Evolutionary conservation across 805 yeast genomes (phyloP).

Genomic region (Sugiyamaella boreocaroliniensis): DNA sequence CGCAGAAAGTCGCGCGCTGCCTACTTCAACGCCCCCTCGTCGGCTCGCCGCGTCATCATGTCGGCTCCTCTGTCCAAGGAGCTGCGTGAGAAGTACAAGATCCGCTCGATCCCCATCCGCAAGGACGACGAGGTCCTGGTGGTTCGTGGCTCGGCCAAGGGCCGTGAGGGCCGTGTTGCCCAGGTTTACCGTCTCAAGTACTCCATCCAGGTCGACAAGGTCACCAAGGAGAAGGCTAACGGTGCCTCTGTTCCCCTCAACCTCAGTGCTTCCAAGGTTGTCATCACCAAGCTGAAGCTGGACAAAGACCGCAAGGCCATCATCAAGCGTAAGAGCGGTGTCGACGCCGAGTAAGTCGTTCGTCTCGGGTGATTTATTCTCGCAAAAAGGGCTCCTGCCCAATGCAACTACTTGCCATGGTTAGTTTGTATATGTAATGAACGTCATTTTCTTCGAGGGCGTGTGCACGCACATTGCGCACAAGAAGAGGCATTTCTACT

Average conservation of each 20-base stretch:
- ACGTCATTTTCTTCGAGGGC: not conserved
- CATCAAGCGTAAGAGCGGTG: slow-evolving; percentile 95
- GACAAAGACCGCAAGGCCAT: slow-evolving; percentile 99
- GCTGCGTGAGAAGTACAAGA: slow-evolving; percentile 94
- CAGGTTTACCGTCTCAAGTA: slow-evolving; percentile 98
- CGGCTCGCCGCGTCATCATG: slow-evolving; percentile 87
- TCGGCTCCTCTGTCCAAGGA: slow-evolving; percentile 99
- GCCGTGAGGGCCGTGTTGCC: slow-evolving; percentile 96
- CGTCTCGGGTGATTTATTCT: not conserved
- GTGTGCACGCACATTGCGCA: too few species aligned
- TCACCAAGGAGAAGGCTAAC: slow-evolving; percentile 94
- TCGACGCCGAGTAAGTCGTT: slow-evolving; percentile 67
- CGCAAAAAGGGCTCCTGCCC: not conserved
- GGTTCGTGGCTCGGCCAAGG: slow-evolving; percentile 98
- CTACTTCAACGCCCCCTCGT: slow-evolving; percentile 96
- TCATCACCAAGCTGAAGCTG: slow-evolving; percentile 95
- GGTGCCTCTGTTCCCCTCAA: slow-evolving; percentile 97
- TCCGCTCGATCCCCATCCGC: slow-evolving; percentile 95
- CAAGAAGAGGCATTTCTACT: not conserved
- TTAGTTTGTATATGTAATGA: not conserved
- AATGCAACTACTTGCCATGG: not conserved
- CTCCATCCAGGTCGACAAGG: slow-evolving; percentile 93
- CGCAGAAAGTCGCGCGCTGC: slow-evolving; percentile 99
- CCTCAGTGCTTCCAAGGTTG: slow-evolving; percentile 98
- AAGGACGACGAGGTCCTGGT: slow-evolving; percentile 92